Percentiles rank a stretch among this genome's conserved stretches.
These are phyloP conservation scores for Paramecium pentaurelia DNA, from an alignment of 73 alveolate genomes.

Conservation along the genomic window DNA sequence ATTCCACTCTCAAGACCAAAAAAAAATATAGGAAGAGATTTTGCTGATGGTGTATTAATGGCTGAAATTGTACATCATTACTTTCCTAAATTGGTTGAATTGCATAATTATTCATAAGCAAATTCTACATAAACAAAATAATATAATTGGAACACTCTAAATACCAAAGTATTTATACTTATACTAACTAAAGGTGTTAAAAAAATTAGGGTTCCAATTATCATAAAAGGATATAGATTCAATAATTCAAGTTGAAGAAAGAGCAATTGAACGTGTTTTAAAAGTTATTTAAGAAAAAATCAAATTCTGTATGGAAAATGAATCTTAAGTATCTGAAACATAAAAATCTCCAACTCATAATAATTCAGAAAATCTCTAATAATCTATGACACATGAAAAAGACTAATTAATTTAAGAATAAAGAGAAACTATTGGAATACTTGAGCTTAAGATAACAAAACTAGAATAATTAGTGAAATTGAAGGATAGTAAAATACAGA, in stretches of 20 bases:
- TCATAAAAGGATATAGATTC: conserved; percentile 79
- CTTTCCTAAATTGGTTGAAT: conserved; percentile 81
- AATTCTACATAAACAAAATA: conserved; percentile 72
- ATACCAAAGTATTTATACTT: conserved; percentile 59
- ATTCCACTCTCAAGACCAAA: conserved; percentile 95
- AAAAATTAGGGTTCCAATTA: conserved; percentile 89
- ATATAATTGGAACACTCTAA: conserved; percentile 92
- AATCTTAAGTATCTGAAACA: not conserved
- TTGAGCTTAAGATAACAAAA: conserved; percentile 60
- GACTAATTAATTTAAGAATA: conserved; percentile 46
- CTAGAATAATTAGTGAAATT: conserved; percentile 59
- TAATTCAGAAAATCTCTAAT: not conserved
- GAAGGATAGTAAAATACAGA: conserved; percentile 62
- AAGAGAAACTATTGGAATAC: conserved; percentile 62
- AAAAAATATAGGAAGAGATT: conserved; percentile 91
- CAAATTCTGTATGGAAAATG: conserved; percentile 46
- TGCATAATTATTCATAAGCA: conserved; percentile 82
- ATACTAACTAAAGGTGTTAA: conserved; percentile 68
- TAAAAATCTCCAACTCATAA: not conserved
- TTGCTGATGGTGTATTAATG: conserved; percentile 88
- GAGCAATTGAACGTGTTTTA: conserved; percentile 84
- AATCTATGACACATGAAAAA: not conserved
- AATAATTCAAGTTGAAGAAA: conserved; percentile 82
- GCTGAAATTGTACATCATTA: conserved; percentile 82
- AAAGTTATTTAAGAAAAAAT: conserved; percentile 60